Conservation (phyloP, 768 basidiomycete species). For the Boletus rex-veris region DNA sequence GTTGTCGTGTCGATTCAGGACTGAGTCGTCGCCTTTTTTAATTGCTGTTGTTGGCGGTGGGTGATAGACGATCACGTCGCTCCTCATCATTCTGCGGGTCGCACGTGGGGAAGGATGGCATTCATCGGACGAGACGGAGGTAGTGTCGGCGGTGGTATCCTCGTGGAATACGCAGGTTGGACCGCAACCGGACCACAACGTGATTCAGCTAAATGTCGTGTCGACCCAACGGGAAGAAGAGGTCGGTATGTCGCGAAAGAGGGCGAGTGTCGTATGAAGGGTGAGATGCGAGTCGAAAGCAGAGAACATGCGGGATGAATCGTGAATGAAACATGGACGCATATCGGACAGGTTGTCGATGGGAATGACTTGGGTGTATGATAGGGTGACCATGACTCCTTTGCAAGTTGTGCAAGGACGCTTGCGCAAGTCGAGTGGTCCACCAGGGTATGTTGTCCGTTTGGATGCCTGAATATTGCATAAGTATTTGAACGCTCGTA, state of each 20-base stretch:
- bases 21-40: background rate
- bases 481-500: no score
- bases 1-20: background rate
- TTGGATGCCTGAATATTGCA: no score
- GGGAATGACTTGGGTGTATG: no score
- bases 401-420: no score
- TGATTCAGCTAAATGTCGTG: background rate
- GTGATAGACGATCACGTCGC: constrained; percentile 35
- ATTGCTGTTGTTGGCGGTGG: background rate
- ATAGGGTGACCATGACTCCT: no score
- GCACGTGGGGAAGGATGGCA: constrained; percentile 37
- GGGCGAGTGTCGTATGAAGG: background rate
- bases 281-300: background rate
- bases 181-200: background rate
- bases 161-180: background rate
- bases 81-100: constrained; percentile 38
- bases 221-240: background rate
- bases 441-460: no score
- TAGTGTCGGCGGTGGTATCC: background rate
- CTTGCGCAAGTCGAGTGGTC: no score
- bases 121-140: background rate
- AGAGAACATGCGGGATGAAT: background rate
- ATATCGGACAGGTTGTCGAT: no score
- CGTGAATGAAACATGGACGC: background rate
- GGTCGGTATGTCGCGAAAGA: background rate